Base-by-base conservation (phyloP, 495 filamentous ascomycete genomes). In the Trichoderma parareesei region DNA sequence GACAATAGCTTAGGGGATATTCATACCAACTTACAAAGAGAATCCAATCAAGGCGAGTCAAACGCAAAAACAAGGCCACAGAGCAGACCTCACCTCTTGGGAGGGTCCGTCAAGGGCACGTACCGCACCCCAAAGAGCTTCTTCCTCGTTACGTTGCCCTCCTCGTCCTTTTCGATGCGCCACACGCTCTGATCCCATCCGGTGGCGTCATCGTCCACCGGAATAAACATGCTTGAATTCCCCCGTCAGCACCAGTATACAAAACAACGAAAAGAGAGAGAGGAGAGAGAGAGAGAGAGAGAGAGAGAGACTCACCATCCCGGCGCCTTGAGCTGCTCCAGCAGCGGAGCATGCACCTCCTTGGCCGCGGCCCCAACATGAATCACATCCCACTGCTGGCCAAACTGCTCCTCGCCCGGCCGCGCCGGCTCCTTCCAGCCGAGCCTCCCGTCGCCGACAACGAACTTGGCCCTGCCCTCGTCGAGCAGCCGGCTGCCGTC, bases 61-160 rank as follows among this genome's bases (percentile, higher is more conserved):
- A 41, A 41, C 14, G 8, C 3, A 18, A 18, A 20, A 9, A 20
- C 41, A 41, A 62, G 10, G 13, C 7, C 41, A 62, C 11, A 20
- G 4, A 3, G 41, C 18, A 20, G 4, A 20, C 0, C 5, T 18
- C 33, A 41, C 57, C 38, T 64, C 64, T 65, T 68, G 27, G 89
- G 92, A 61, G 90, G 84, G 79, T 98, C 93, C 41, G 93, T 97
- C 77, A 98, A 75, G 37, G 95, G 94, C 65, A 98, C 95, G 79
- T 98, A 98, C 71, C 87, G 79, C 63, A 99, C 94, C 46, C 88
- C 90, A 76, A 89, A 91, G 64, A 87, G 69, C 78, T 85, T 92
- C 78, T 88, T 83, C 79, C 82, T 90, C 66, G 74, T 81, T 27
- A 99, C 84, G 9, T 77, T 79, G 46, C 95, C 94, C 65, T 91